Evolutionary conservation across 148 eudicot species (phyloP).

Genomic region (Beta vulgaris): DNA sequence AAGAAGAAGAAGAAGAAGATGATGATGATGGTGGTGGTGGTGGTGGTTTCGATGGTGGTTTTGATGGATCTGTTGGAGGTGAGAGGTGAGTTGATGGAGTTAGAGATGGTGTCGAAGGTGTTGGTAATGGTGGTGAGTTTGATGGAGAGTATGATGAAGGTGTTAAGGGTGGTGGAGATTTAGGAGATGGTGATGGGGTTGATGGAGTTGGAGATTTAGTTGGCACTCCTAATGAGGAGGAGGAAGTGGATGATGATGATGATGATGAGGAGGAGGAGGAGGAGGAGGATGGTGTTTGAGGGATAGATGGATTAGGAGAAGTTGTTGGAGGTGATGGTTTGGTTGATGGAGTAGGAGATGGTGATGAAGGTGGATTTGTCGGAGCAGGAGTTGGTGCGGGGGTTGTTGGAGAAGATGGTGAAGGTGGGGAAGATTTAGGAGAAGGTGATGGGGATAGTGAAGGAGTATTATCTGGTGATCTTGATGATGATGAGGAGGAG

Average conservation of each 20-base stretch:
- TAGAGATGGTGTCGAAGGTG: background rate
- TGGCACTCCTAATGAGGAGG: background rate
- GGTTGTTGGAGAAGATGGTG: background rate
- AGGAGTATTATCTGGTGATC: background rate
- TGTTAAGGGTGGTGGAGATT: slow-evolving; percentile 1
- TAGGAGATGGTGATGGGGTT: background rate
- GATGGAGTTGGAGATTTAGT: background rate
- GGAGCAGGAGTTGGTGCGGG: background rate
- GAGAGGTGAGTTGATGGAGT: background rate
- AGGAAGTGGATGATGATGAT: background rate
- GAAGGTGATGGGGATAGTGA: background rate
- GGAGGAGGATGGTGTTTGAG: background rate
- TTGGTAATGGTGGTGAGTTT: background rate
- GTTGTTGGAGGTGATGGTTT: background rate
- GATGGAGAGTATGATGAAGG: background rate
- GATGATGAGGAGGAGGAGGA: background rate
- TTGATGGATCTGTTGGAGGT: background rate
- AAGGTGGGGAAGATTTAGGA: background rate
- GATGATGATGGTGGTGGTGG: background rate
- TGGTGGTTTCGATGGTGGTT: background rate
- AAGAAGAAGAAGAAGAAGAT: background rate
- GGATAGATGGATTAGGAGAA: background rate
- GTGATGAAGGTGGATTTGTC: background rate
- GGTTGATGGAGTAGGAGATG: background rate
- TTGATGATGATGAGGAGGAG: background rate